Percentiles rank a stretch among this genome's conserved stretches.
Conservation (phyloP, 2,329 filamentous ascomycete genomes). For the Colletotrichum sp. region DNA sequence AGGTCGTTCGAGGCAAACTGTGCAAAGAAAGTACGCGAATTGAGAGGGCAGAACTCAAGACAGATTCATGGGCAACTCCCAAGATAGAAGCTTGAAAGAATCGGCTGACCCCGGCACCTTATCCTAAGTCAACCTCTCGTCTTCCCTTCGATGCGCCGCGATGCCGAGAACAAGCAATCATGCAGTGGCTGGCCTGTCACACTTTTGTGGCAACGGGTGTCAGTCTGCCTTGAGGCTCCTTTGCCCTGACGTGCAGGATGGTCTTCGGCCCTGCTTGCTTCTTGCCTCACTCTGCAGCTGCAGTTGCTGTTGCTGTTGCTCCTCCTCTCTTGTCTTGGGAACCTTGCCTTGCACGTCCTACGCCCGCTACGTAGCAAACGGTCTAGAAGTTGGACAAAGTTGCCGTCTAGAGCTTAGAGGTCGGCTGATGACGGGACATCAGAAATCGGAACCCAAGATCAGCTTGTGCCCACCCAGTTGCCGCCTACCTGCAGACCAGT, state of each 20-base stretch:
- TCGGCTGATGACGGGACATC: background rate
- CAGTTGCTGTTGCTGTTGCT: background rate
- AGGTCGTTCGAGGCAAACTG: background rate
- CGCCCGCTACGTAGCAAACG: background rate
- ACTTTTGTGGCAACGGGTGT: background rate
- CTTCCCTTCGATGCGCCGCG: background rate
- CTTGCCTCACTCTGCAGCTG: background rate
- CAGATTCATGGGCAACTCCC: background rate
- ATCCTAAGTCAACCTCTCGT: background rate
- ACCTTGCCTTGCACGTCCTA: background rate
- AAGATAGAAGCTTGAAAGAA: background rate
- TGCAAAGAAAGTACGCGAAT: background rate
- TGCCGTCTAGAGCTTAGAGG: background rate
- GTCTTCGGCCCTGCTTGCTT: background rate
- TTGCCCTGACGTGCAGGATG: background rate
- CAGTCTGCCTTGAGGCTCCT: background rate
- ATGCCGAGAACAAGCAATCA: background rate
- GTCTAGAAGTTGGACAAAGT: background rate
- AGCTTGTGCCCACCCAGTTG: background rate
- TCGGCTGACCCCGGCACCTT: background rate
- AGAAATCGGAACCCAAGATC: background rate
- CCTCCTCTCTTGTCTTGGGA: background rate
- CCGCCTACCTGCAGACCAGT: background rate
- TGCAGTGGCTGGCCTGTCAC: background rate
- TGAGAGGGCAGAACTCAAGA: background rate